Percentiles rank a stretch among this genome's conserved stretches.
Evolutionary conservation across 2,329 filamentous ascomycete genomes (phyloP).

Genomic region (Pseudogymnoascus verrucosus): DNA sequence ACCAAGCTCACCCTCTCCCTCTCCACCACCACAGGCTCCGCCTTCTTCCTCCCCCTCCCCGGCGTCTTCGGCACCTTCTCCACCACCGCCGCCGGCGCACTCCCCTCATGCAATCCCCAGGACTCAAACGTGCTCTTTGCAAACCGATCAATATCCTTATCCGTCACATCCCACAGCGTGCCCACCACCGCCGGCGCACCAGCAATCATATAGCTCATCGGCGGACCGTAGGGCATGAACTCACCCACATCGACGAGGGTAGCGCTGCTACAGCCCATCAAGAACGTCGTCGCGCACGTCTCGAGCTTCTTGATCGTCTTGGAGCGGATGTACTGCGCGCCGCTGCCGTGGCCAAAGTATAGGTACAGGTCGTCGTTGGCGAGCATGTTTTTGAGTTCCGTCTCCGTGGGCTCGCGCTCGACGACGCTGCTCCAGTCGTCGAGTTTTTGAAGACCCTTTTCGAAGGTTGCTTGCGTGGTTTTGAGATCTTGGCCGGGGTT

Average conservation of each 20-base stretch:
- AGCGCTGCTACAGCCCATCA: constrained; percentile 92
- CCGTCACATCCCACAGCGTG: constrained; percentile 96
- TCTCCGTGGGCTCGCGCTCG: constrained; percentile 62
- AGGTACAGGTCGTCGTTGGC: constrained; percentile 63
- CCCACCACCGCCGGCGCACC: constrained; percentile 81
- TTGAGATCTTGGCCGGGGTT: constrained; percentile 82
- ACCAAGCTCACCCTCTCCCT: constrained; percentile 51
- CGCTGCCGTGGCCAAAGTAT: constrained; percentile 95
- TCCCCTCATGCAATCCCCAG: constrained; percentile 61
- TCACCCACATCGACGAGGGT: constrained; percentile 72
- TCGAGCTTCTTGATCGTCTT: constrained; percentile 73
- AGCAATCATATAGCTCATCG: constrained; percentile 85
- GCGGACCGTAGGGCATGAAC: constrained; percentile 85
- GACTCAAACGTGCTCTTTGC: constrained; percentile 69
- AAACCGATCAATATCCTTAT: constrained; percentile 93
- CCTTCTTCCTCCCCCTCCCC: constrained; percentile 25
- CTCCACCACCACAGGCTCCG: constrained; percentile 21
- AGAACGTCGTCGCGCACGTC: constrained; percentile 70
- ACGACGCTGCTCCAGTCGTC: constrained; percentile 63
- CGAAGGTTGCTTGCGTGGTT: constrained; percentile 70
- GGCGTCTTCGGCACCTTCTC: constrained; percentile 25
- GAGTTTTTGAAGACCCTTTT: constrained; percentile 56
- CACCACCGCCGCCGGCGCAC: constrained; percentile 13
- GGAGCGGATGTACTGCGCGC: constrained; percentile 85
- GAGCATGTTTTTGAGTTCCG: constrained; percentile 65